Evolutionary conservation across 1,284 basidiomycete species (phyloP).

Genomic region (Pseudozyma tsukubaensis): DNA sequence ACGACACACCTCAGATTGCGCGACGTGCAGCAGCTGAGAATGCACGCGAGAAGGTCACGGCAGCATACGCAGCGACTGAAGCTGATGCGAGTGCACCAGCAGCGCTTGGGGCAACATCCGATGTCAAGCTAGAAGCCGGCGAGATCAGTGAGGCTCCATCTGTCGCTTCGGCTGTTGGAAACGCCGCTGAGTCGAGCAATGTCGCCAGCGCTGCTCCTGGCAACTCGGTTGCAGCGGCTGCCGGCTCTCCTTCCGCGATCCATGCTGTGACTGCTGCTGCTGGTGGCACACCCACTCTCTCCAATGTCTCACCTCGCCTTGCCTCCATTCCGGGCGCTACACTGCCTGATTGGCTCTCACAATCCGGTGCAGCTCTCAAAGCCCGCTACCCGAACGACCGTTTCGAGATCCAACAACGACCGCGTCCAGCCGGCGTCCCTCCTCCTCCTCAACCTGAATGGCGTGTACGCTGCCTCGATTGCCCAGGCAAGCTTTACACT

Average conservation of each 20-base stretch:
- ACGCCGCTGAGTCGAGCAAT: slow-evolving; percentile 8
- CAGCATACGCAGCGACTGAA: slow-evolving; percentile 27
- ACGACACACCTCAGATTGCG: slow-evolving; percentile 72
- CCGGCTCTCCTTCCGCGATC: slow-evolving; percentile 8
- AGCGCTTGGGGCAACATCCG: not conserved
- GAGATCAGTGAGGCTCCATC: slow-evolving; percentile 4
- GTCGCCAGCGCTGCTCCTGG: slow-evolving; percentile 7
- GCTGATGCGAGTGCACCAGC: slow-evolving; percentile 68
- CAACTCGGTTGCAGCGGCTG: slow-evolving; percentile 18
- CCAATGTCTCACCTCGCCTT: slow-evolving; percentile 37
- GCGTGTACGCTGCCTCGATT: slow-evolving; percentile 93
- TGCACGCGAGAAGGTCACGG: slow-evolving; percentile 25
- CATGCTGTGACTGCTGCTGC: slow-evolving; percentile 19
- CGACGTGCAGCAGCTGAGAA: slow-evolving; percentile 37
- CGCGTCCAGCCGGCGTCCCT: slow-evolving; percentile 40
- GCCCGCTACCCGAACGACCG: slow-evolving; percentile 82
- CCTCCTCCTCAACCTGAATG: slow-evolving; percentile 74
- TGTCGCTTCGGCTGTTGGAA: not conserved
- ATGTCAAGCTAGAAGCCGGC: slow-evolving; percentile 18
- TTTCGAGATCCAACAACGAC: slow-evolving; percentile 71
- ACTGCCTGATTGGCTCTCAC: slow-evolving; percentile 78
- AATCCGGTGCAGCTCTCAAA: slow-evolving; percentile 77
- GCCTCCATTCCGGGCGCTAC: slow-evolving; percentile 26
- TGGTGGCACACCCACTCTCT: slow-evolving; percentile 13
- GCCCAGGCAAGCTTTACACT: slow-evolving; percentile 93